Percentiles rank a stretch among this genome's conserved stretches.
Conservation (phyloP, 2,329 filamentous ascomycete species). For the Cladosporium velox region DNA sequence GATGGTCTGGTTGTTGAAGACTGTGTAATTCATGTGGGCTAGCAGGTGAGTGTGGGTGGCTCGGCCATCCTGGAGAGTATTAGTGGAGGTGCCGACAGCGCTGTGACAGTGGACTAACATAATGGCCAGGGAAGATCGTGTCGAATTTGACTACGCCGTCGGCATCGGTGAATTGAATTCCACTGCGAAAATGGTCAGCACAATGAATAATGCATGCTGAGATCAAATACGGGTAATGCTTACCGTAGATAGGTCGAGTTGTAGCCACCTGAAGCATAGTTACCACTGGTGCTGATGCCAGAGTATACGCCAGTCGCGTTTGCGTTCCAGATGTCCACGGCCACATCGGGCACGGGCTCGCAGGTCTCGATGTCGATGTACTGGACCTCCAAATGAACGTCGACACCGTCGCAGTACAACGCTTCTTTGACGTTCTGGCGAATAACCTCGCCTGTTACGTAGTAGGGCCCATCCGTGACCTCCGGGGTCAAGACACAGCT, state of each 20-base stretch:
- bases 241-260: constrained; percentile 40
- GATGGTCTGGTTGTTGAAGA: constrained; percentile 50
- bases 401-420: constrained; percentile 39
- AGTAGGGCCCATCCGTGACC: constrained; percentile 30
- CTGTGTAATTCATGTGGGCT: constrained; percentile 40
- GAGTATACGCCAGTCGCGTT: constrained; percentile 51
- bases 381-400: constrained; percentile 45
- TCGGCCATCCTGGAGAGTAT: constrained; percentile 30
- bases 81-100: not conserved
- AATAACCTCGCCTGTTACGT: constrained; percentile 41
- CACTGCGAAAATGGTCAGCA: constrained; percentile 20
- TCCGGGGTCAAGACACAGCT: constrained; percentile 32
- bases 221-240: not conserved
- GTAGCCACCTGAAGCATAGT: constrained; percentile 34
- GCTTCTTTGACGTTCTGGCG: constrained; percentile 44
- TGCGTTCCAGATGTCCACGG: constrained; percentile 49
- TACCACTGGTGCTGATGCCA: constrained; percentile 39
- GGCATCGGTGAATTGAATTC: constrained; percentile 42
- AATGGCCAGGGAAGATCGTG: constrained; percentile 45
- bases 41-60: constrained; percentile 43
- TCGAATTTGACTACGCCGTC: constrained; percentile 43
- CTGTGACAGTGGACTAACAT: constrained; percentile 24
- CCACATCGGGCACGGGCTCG: constrained; percentile 42
- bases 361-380: constrained; percentile 47
- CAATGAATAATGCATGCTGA: not conserved